Percentiles rank a stretch among this genome's conserved stretches.
Conservation (phyloP, 805 yeast genomes). For the Kluyveromyces lactis region DNA sequence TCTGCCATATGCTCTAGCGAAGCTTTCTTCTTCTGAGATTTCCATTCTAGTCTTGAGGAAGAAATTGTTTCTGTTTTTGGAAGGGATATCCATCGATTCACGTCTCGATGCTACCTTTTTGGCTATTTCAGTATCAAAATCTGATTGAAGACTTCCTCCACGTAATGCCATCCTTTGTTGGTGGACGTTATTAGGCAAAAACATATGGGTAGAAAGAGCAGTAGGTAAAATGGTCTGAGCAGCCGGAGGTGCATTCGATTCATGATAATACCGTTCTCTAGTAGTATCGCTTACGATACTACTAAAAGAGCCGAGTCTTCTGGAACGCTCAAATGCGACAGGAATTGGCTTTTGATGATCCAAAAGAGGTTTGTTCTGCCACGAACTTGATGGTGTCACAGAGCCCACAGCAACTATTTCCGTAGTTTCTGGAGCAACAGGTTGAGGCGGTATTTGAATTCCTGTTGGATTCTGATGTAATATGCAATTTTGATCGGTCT, state of each 20-base stretch:
- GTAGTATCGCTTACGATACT: slow-evolving; percentile 31
- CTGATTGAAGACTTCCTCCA: neutral
- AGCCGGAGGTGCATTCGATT: slow-evolving; percentile 53
- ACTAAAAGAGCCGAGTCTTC: slow-evolving; percentile 28
- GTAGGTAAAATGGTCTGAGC: slow-evolving; percentile 52
- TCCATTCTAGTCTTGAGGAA: slow-evolving; percentile 28
- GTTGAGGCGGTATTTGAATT: neutral
- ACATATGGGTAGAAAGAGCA: slow-evolving; percentile 54
- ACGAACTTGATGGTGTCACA: slow-evolving; percentile 16
- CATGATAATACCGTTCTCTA: slow-evolving; percentile 30
- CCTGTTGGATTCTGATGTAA: neutral
- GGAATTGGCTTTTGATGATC: neutral
- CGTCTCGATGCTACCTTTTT: slow-evolving; percentile 10
- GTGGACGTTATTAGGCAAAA: slow-evolving; percentile 38
- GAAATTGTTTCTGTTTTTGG: slow-evolving; percentile 18
- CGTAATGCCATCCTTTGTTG: slow-evolving; percentile 22
- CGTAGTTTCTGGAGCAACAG: slow-evolving; percentile 6
- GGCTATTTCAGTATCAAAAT: slow-evolving; percentile 4
- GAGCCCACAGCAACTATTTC: slow-evolving; percentile 23
- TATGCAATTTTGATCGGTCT: neutral
- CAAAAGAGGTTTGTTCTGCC: slow-evolving; percentile 3
- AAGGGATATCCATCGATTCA: slow-evolving; percentile 28
- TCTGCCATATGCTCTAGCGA: slow-evolving; percentile 9
- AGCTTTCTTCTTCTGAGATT: slow-evolving; percentile 24
- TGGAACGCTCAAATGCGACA: neutral